Conservation (phyloP, 2,329 filamentous ascomycete species). For the Emmonsiellopsis sp. region DNA sequence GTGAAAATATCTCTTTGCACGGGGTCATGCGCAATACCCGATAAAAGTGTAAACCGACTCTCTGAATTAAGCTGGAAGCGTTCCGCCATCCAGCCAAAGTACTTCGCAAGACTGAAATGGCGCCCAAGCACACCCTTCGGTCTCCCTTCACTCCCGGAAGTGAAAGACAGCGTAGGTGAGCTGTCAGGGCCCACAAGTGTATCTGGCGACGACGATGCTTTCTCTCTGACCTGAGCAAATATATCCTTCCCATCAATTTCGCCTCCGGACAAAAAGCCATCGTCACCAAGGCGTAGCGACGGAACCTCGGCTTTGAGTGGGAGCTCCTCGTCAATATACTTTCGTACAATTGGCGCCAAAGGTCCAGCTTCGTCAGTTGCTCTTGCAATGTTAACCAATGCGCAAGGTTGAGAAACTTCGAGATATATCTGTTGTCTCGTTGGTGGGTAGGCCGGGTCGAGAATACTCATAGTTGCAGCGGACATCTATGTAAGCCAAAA, state of each 20-base stretch:
- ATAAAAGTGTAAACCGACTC: slow-evolving; percentile 71
- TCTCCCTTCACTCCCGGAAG: slow-evolving; percentile 62
- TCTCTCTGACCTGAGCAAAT: slow-evolving; percentile 45
- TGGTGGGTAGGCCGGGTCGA: slow-evolving; percentile 77
- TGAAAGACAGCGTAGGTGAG: slow-evolving; percentile 65
- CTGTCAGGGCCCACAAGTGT: slow-evolving; percentile 81
- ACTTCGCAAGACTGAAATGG: slow-evolving; percentile 76
- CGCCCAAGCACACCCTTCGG: slow-evolving; percentile 83
- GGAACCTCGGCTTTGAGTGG: slow-evolving; percentile 65
- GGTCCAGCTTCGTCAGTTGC: slow-evolving; percentile 60
- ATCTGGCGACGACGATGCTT: slow-evolving; percentile 51
- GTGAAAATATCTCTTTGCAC: slow-evolving; percentile 66
- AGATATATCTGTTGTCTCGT: slow-evolving; percentile 74
- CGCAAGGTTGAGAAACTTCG: slow-evolving; percentile 65
- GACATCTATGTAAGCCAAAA: slow-evolving; percentile 14
- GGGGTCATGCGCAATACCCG: slow-evolving; percentile 64
- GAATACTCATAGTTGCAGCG: slow-evolving; percentile 49
- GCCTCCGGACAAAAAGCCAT: slow-evolving; percentile 65
- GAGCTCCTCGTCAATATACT: slow-evolving; percentile 65
- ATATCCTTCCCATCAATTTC: slow-evolving; percentile 56
- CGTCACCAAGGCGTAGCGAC: slow-evolving; percentile 58
- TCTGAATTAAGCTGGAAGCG: slow-evolving; percentile 64
- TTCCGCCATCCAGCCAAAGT: slow-evolving; percentile 90
- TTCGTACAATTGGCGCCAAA: slow-evolving; percentile 49
- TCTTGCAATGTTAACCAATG: slow-evolving; percentile 63